These are phyloP conservation scores for Lathyrus tuberosus DNA, from an alignment of 306 rosid species.

Conservation along the genomic window DNA sequence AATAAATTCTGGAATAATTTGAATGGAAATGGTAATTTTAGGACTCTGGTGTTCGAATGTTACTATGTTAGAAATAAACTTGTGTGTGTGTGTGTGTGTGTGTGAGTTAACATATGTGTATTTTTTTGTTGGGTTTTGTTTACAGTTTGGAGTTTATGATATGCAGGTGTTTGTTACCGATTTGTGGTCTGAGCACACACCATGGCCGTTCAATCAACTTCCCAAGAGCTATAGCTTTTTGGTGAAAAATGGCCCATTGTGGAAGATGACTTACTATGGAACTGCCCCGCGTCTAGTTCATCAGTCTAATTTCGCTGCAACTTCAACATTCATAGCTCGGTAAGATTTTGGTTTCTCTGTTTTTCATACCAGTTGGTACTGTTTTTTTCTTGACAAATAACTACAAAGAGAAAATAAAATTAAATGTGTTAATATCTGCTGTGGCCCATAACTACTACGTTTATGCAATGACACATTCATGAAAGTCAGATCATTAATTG, in stretches of 20 bases:
- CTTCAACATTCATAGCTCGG: slow-evolving; percentile 96
- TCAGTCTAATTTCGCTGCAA: slow-evolving; percentile 89
- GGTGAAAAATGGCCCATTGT: slow-evolving; percentile 87
- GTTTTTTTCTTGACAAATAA: not conserved
- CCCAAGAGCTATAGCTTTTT: slow-evolving; percentile 96
- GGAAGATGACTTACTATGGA: slow-evolving; percentile 92
- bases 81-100: slow-evolving; percentile 9
- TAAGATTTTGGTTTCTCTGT: slow-evolving; percentile 42
- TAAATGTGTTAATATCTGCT: not conserved
- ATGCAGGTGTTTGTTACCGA: slow-evolving; percentile 90
- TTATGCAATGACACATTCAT: not conserved
- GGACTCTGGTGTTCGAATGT: not conserved
- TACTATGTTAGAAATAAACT: not conserved
- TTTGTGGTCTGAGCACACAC: slow-evolving; percentile 96
- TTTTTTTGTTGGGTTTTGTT: slow-evolving; percentile 17
- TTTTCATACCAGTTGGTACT: not conserved
- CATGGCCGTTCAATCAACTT: slow-evolving; percentile 98
- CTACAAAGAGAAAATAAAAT: slow-evolving; percentile 2
- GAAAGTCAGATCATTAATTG: slow-evolving; percentile 12
- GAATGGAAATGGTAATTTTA: slow-evolving; percentile 17
- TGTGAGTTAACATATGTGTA: not conserved
- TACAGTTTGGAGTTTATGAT: slow-evolving; percentile 13
- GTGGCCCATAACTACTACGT: not conserved
- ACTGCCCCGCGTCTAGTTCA: slow-evolving; percentile 88
- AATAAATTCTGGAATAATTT: not conserved